Base-by-base conservation (phyloP, 148 eudicot genomes). In the Rhododendron henanense region DNA sequence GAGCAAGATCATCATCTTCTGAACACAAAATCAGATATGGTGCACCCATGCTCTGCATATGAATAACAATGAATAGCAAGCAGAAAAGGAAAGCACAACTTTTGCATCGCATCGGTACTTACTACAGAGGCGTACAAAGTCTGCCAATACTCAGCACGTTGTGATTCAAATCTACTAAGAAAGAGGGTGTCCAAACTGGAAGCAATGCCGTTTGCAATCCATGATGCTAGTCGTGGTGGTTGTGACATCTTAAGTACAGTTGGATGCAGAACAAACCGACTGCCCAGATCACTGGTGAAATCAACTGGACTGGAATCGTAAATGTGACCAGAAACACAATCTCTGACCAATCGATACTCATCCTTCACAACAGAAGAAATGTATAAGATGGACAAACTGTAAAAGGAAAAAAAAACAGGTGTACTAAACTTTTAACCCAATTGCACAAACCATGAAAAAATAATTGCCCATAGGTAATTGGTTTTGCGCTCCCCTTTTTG, bases 101-200 rank as follows among this genome's bases (percentile, higher is more conserved):
- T 33, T 45, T 59, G 45, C 77, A 83, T 51, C 48, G 55, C 33
- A 86, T 41, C 85, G 51, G 83, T 87, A 91, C 96, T 90, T 90
- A 97, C 99, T 59, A 93, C 92, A 53, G 99, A 90, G 48, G 99
- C 87, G 84, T 97, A 95, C 37, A 97, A 89, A 89, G 98, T 97
- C 90, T 95, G 98, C 99, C 99, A 97, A 88, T 91, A 97, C 59
- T 97, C 99, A 65, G 98, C 98, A 83, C 98, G 96, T 51, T 95
- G 96, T 48, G 93, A 87, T 87, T 95, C 99, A 86, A 97, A 94
- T 88, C 91, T 93, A 91, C 89, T 89, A 65, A 95, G 94, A 88
- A 95, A 97, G 71, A 97, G 88, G 84, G 95, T 88, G 84, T 97
- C 99, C 85, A 95, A 88, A 83, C 95, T 86, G 79, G 95, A 93